Evolutionary conservation across 2,329 filamentous ascomycete genomes (phyloP).

Genomic region (Lachnellula willkommii): DNA sequence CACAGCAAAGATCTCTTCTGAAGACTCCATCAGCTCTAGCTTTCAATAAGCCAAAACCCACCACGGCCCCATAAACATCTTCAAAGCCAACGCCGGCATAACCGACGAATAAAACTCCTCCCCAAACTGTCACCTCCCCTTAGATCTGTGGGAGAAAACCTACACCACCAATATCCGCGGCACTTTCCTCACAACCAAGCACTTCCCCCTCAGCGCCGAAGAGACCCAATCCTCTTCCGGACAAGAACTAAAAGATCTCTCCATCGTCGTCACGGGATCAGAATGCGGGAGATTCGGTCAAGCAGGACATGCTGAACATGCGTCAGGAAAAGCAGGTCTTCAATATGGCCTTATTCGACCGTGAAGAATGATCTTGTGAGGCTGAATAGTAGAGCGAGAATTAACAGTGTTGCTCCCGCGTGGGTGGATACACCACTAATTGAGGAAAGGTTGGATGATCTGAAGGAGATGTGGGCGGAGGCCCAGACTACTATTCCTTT

Average conservation of each 20-base stretch:
- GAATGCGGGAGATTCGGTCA: conserved; percentile 38
- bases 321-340: conserved; percentile 44
- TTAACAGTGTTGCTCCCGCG: conserved; percentile 77
- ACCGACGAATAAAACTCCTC: conserved; percentile 44
- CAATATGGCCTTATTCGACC: conserved; percentile 48
- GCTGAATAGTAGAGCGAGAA: conserved; percentile 50
- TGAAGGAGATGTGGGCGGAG: conserved; percentile 44
- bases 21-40: conserved; percentile 39
- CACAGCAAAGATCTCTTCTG: conserved; percentile 43
- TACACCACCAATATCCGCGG: conserved; percentile 47
- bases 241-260: conserved; percentile 42
- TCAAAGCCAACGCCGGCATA: conserved; percentile 48
- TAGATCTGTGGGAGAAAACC: conserved; percentile 47
- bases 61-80: conserved; percentile 47
- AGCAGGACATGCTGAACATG: conserved; percentile 39
- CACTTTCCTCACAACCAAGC: conserved; percentile 51
- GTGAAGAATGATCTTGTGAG: conserved; percentile 52
- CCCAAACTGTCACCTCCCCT: conserved; percentile 47
- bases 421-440: conserved; percentile 67
- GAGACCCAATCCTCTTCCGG: conserved; percentile 33
- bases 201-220: conserved; percentile 44
- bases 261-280: conserved; percentile 49
- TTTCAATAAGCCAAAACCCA: conserved; percentile 38
- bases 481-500: conserved; percentile 53
- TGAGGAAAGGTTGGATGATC: conserved; percentile 44